Base-by-base conservation (phyloP, 345 rosid species). In the Brassica juncea region DNA sequence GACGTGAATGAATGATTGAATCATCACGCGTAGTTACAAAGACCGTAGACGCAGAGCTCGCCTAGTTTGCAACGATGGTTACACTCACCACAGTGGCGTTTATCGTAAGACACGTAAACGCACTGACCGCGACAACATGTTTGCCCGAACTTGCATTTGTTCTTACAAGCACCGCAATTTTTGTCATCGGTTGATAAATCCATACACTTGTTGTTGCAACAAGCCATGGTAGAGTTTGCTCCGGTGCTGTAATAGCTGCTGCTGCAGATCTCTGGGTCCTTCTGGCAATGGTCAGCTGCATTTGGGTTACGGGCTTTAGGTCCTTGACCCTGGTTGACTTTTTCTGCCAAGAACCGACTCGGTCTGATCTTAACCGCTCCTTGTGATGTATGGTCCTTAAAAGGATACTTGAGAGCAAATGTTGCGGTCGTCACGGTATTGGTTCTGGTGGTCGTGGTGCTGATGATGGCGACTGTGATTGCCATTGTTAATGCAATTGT, bases 171-270 rank as follows among this genome's bases (percentile, higher is more conserved):
- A 1, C 99, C 99, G 14, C 99, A 92, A 78, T 94, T 89, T 19
- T 88, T 64, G 19, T 75, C 49, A 28, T 92, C 95, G 0, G 58
- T 10, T 0, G 79, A 70, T 73, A 92, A 59, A 62, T 91, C 85
- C 47, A 87, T 67, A 69, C 99, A 94, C 77, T 91, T 91, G 88
- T 94, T 92, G 84, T 87, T 87, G 72, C 99, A 94, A 78, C 99
- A 94, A 76, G 32, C 55, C 81, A 73, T 82, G 30, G 75, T 71
- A 35, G 77, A 31, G 60, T 76, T 76, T 47, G 8, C 78, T 84
- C 83, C 75, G 39, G 82, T 86, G 55, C 68, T 27, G 15, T 80
- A 86, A 1, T 71, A 42, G 8, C 70, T 64, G 44, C 61, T 8
- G 25, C 66, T 2, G 80, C 97, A 92, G 6, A 75, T 64, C 14